These are phyloP conservation scores for Colletotrichum navitas DNA, from an alignment of 2,329 filamentous ascomycete genomes.

Conservation along the genomic window DNA sequence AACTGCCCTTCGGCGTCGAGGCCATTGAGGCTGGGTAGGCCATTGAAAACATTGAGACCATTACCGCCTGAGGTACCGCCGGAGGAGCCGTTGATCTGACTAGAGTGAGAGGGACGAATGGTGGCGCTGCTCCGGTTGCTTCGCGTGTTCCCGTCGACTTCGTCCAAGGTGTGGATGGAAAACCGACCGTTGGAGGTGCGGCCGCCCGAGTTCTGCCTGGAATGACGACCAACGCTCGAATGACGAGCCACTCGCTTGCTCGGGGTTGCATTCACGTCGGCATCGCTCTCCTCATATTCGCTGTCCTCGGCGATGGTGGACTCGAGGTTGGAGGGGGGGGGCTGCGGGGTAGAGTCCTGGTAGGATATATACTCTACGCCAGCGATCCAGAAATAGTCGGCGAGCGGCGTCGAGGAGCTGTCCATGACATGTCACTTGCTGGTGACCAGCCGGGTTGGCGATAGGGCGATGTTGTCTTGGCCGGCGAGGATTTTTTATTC, in stretches of 20 bases:
- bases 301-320: slow-evolving; percentile 73
- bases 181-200: slow-evolving; percentile 68
- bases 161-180: slow-evolving; percentile 69
- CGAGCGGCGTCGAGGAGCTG: slow-evolving; percentile 72
- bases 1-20: slow-evolving; percentile 36
- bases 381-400: slow-evolving; percentile 83
- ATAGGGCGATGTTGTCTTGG: slow-evolving; percentile 37
- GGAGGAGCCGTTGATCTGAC: slow-evolving; percentile 38
- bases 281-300: slow-evolving; percentile 63
- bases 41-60: slow-evolving; percentile 47
- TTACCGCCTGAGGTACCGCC: slow-evolving; percentile 43
- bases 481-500: slow-evolving; percentile 38
- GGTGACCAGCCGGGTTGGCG: slow-evolving; percentile 40
- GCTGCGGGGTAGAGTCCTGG: slow-evolving; percentile 62
- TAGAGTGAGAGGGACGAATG: slow-evolving; percentile 62
- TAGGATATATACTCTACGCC: slow-evolving; percentile 77
- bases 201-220: slow-evolving; percentile 71
- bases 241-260: slow-evolving; percentile 62
- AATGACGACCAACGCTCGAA: slow-evolving; percentile 65
- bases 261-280: slow-evolving; percentile 47
- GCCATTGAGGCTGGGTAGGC: slow-evolving; percentile 44
- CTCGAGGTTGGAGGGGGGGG: slow-evolving; percentile 61
- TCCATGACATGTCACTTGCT: slow-evolving; percentile 66
- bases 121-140: slow-evolving; percentile 77
- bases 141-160: slow-evolving; percentile 67